Conservation (phyloP, 768 basidiomycete species). For the Neoboletus brunneissimus region DNA sequence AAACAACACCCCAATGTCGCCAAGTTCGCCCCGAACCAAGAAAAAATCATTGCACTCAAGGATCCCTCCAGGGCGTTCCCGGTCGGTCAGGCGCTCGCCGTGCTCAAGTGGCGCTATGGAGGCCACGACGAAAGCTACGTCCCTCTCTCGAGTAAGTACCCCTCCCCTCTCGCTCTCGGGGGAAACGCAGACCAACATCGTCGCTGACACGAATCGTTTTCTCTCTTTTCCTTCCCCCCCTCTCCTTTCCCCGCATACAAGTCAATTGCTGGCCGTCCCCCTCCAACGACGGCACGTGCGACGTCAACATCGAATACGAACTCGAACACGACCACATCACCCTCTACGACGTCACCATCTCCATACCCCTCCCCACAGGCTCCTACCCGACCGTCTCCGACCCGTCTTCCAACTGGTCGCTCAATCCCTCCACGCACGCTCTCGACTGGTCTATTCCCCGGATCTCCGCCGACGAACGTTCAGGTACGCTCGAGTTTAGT, state of each 20-base stretch:
- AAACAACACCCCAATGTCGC: constrained; percentile 96
- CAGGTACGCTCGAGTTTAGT: constrained; percentile 89
- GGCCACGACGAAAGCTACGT: constrained; percentile 91
- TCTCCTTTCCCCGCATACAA: constrained; percentile 27
- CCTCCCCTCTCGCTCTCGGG: background rate
- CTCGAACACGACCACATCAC: constrained; percentile 81
- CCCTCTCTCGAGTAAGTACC: constrained; percentile 80
- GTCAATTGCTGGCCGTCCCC: constrained; percentile 98
- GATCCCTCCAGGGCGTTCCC: constrained; percentile 83
- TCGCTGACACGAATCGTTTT: background rate
- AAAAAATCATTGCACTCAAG: constrained; percentile 75
- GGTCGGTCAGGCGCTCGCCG: constrained; percentile 79
- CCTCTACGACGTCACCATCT: constrained; percentile 82
- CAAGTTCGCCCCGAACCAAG: constrained; percentile 71
- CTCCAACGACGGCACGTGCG: constrained; percentile 86
- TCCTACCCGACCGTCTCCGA: constrained; percentile 84
- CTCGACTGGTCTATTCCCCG: constrained; percentile 82
- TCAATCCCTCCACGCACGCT: constrained; percentile 76
- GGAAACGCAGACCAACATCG: background rate
- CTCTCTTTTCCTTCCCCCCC: background rate
- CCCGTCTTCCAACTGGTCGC: constrained; percentile 65
- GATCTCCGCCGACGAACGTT: constrained; percentile 59
- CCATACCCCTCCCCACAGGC: constrained; percentile 87
- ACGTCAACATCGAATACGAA: constrained; percentile 97
- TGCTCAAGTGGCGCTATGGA: constrained; percentile 89